Conservation (phyloP, 352 stramenopile species). For the Phytopythium litorale region DNA sequence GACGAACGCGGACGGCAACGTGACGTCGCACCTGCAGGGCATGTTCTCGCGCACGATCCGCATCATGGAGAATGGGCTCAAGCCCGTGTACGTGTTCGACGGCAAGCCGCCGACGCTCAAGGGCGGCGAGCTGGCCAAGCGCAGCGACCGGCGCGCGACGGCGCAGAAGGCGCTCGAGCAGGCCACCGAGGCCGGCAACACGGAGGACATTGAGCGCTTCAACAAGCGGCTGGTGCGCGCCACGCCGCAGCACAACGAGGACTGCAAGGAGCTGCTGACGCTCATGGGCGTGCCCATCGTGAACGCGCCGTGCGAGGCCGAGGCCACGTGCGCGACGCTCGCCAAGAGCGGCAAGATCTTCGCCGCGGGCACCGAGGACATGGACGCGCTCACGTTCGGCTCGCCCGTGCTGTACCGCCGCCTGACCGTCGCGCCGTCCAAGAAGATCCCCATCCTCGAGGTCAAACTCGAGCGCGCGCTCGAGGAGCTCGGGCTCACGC, state of each 20-base stretch:
- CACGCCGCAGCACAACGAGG: constrained; percentile 90
- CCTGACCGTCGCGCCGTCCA: constrained; percentile 84
- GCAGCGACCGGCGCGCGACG: constrained; percentile 86
- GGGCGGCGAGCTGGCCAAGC: constrained; percentile 94
- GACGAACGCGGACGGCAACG: constrained; percentile 97
- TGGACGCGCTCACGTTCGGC: constrained; percentile 98
- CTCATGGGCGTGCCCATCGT: constrained; percentile 98
- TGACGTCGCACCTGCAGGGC: constrained; percentile 90
- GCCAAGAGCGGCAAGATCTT: constrained; percentile 92
- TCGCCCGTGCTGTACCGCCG: constrained; percentile 94
- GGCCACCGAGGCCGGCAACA: constrained; percentile 80
- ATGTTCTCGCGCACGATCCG: constrained; percentile 99
- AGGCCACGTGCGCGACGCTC: constrained; percentile 96
- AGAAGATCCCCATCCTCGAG: constrained; percentile 91
- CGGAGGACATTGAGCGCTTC: constrained; percentile 93
- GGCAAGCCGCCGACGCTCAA: constrained; percentile 98
- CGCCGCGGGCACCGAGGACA: constrained; percentile 97
- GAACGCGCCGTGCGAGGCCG: constrained; percentile 96
- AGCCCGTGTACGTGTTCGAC: constrained; percentile 99
- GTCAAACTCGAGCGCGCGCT: constrained; percentile 91
- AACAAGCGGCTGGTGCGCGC: constrained; percentile 91
- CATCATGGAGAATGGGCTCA: constrained; percentile 96
- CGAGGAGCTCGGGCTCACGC: constrained; percentile 90
- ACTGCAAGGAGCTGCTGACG: constrained; percentile 90
- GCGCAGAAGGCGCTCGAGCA: constrained; percentile 84